phyloP scores from a whole-genome alignment of 2,329 filamentous ascomycete genomes.

The Knoxdaviesia capensis region DNA sequence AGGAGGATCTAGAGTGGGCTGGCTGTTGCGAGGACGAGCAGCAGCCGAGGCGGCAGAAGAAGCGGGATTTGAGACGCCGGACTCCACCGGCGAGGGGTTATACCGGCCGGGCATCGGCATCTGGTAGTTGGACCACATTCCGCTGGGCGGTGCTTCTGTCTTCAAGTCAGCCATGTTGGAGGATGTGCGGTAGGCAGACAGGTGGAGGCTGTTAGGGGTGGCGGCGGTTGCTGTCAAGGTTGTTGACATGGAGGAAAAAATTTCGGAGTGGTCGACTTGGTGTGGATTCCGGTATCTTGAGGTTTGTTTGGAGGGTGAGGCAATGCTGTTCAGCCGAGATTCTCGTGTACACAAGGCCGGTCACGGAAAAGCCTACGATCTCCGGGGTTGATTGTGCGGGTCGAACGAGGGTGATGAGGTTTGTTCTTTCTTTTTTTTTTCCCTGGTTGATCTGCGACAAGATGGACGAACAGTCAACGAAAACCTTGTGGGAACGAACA shows the following conservation, averaged over 20 bases:
- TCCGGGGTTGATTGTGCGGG: too few species aligned
- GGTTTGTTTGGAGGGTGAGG: conserved; percentile 13
- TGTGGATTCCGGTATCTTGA: too few species aligned
- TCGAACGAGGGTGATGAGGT: not conserved
- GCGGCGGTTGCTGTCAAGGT: conserved; percentile 12
- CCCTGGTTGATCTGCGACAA: too few species aligned
- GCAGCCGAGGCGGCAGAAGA: conserved; percentile 25
- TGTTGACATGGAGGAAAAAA: conserved; percentile 35
- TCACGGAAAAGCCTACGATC: not conserved
- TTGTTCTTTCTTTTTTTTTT: not conserved
- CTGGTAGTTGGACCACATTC: conserved; percentile 37
- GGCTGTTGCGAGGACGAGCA: conserved; percentile 27
- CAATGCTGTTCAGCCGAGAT: not conserved
- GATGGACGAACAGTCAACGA: not conserved
- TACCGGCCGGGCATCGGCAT: conserved; percentile 31
- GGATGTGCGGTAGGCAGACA: conserved; percentile 26
- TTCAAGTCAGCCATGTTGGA: conserved; percentile 38
- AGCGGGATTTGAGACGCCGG: conserved; percentile 20
- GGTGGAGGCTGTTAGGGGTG: conserved; percentile 39
- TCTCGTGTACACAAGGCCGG: not conserved
- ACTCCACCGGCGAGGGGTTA: conserved; percentile 25
- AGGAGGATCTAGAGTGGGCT: conserved; percentile 26
- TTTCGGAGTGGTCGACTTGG: too few species aligned
- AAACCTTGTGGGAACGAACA: not conserved
- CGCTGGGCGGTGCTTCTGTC: conserved; percentile 34